A percentile compares a stretch with the other conserved stretches of the same genome.
Evolutionary conservation across 1,139 yeast genomes (phyloP).

Genomic region (Hyphopichia fennica): DNA sequence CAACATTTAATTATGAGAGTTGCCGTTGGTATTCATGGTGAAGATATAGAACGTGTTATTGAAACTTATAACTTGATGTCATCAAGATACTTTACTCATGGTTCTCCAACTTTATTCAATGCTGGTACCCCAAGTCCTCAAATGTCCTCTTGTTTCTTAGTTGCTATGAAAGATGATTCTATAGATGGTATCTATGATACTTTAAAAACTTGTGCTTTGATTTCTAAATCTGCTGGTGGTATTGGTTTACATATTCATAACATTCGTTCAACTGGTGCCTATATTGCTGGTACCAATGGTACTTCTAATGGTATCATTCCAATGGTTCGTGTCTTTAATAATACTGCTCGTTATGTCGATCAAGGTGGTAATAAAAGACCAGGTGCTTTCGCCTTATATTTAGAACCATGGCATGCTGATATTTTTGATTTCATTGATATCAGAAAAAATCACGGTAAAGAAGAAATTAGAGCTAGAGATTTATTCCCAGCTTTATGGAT

Average conservation of each 20-base stretch:
- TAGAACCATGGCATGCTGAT: conserved; percentile 93
- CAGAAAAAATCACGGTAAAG: conserved; percentile 89
- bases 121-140: conserved; percentile 89
- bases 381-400: conserved; percentile 85
- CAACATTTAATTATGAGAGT: conserved; percentile 91
- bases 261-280: conserved; percentile 82
- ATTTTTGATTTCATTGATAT: conserved; percentile 80
- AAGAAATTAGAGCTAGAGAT: conserved; percentile 87
- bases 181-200: conserved; percentile 90
- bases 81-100: conserved; percentile 80
- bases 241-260: conserved; percentile 84
- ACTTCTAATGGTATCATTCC: conserved; percentile 87
- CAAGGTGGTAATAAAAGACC: conserved; percentile 96
- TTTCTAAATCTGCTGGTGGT: conserved; percentile 90
- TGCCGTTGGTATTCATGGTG: conserved; percentile 83
- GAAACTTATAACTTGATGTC: conserved; percentile 89
- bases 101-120: conserved; percentile 85
- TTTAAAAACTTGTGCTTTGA: conserved; percentile 80
- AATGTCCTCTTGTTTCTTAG: conserved; percentile 86
- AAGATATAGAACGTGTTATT: conserved; percentile 64
- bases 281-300: conserved; percentile 88
- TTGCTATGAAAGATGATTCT: conserved; percentile 87
- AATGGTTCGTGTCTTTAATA: conserved; percentile 86
- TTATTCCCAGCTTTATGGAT: conserved; percentile 91
- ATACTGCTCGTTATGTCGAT: conserved; percentile 89